Percentiles rank a stretch among this genome's conserved stretches.
Evolutionary conservation across 192 early-diverging fungal genomes (phyloP).

Genomic region (Pilaira anomala): DNA sequence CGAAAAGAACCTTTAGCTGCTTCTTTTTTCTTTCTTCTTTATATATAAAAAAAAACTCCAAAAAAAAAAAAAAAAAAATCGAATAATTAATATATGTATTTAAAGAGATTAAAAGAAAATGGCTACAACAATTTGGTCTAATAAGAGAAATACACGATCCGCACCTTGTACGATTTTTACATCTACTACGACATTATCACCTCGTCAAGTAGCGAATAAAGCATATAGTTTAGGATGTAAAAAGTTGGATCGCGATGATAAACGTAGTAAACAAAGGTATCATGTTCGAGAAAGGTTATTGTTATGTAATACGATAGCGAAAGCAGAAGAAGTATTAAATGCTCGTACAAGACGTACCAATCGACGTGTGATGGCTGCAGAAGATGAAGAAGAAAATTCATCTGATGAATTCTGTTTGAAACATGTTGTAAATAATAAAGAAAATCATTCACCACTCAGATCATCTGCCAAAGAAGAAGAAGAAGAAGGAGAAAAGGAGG

Average conservation of each 20-base stretch:
- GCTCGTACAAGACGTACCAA: slow-evolving; percentile 25
- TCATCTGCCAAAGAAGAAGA: slow-evolving; percentile 5
- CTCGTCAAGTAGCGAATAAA: slow-evolving; percentile 28
- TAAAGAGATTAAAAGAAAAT: neutral
- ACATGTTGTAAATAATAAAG: neutral
- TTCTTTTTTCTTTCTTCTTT: slow-evolving; percentile 14
- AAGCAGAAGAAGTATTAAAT: slow-evolving; percentile 27
- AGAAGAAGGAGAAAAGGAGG: neutral
- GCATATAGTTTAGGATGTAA: slow-evolving; percentile 23
- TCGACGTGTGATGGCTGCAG: slow-evolving; percentile 28
- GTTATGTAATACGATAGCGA: slow-evolving; percentile 17
- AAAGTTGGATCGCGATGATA: slow-evolving; percentile 31
- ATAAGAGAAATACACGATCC: slow-evolving; percentile 9
- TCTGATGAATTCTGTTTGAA: neutral
- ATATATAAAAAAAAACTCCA: slow-evolving; percentile 3
- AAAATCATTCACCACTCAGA: slow-evolving; percentile 8
- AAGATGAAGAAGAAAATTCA: slow-evolving; percentile 21
- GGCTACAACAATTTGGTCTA: slow-evolving; percentile 12
- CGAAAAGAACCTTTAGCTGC: no score
- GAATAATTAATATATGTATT: neutral
- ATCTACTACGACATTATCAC: slow-evolving; percentile 14
- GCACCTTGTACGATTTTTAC: slow-evolving; percentile 14
- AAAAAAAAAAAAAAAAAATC: slow-evolving; percentile 2
- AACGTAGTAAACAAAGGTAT: slow-evolving; percentile 16
- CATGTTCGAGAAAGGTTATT: slow-evolving; percentile 22